A percentile compares a stretch with the other conserved stretches of the same genome.
phyloP scores from a whole-genome alignment of 345 rosid genomes.

The Linum usitatissimum region DNA sequence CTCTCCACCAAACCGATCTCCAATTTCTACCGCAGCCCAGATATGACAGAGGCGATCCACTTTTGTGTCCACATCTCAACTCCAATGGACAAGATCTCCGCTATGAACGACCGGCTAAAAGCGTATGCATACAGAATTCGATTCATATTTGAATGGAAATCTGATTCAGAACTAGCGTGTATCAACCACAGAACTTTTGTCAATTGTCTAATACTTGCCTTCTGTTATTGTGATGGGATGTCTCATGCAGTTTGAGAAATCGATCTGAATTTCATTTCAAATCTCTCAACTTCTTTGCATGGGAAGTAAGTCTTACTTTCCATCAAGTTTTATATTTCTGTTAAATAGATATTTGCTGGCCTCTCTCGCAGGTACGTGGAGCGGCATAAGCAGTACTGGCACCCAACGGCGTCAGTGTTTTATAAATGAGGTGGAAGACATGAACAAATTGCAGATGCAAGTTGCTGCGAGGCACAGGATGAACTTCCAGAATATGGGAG shows the following conservation, averaged over 20 bases:
- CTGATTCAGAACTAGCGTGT: not conserved
- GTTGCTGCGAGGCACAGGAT: conserved; percentile 17
- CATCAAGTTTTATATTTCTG: too few relatives aligned
- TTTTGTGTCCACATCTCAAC: conserved; percentile 41
- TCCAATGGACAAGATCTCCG: conserved; percentile 28
- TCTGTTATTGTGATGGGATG: too few relatives aligned
- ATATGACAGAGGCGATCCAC: conserved; percentile 31
- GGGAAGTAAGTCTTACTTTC: too few relatives aligned
- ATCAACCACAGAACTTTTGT: not conserved
- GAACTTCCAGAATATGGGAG: conserved; percentile 25
- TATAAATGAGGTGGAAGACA: conserved; percentile 34
- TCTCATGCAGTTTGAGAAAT: too few relatives aligned
- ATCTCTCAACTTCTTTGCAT: too few relatives aligned
- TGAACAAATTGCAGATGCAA: conserved; percentile 34
- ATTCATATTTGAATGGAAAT: too few relatives aligned
- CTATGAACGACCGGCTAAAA: conserved; percentile 17
- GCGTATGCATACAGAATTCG: conserved; percentile 16
- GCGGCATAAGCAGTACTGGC: conserved; percentile 26
- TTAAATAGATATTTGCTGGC: not conserved
- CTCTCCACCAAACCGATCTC: conserved; percentile 38
- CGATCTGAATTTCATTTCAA: too few relatives aligned
- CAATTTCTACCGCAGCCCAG: conserved; percentile 38
- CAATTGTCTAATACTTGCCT: too few relatives aligned
- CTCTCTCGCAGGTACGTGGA: conserved; percentile 23
- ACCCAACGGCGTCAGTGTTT: conserved; percentile 14